These are phyloP conservation scores for Lunasporangiospora selenospora DNA, from an alignment of 192 early-diverging fungal genomes.

Conservation along the genomic window DNA sequence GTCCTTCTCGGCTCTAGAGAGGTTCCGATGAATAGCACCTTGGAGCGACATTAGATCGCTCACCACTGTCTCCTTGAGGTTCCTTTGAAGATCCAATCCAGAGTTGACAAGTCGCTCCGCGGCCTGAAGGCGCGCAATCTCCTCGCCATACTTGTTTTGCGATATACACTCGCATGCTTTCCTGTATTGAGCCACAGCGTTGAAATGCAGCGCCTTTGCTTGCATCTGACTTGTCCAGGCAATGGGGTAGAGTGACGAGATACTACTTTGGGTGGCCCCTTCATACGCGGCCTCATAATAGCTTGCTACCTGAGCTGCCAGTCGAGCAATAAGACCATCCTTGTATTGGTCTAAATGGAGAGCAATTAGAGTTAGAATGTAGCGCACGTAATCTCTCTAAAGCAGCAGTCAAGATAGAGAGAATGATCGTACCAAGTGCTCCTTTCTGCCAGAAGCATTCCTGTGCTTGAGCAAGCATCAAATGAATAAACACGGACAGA, in stretches of 20 bases:
- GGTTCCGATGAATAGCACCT: conserved; percentile 54
- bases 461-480: conserved; percentile 96
- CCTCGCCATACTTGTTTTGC: conserved; percentile 84
- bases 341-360: conserved; percentile 71
- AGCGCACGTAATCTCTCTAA: background rate
- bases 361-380: background rate
- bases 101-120: conserved; percentile 56
- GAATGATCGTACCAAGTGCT: conserved; percentile 52
- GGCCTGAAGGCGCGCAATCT: conserved; percentile 75
- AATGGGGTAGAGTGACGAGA: conserved; percentile 56
- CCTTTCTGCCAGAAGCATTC: conserved; percentile 94
- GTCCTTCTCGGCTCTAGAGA: conserved; percentile 79
- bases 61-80: conserved; percentile 47
- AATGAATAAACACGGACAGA: conserved; percentile 68
- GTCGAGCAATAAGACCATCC: conserved; percentile 75
- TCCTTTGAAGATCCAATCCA: conserved; percentile 46
- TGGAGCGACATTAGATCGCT: conserved; percentile 56
- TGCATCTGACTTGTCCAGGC: conserved; percentile 77
- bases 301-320: conserved; percentile 77
- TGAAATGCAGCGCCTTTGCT: conserved; percentile 76
- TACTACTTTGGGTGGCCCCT: conserved; percentile 60
- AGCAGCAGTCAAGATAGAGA: background rate
- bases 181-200: conserved; percentile 79
- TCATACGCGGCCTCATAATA: conserved; percentile 76
- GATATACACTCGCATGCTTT: conserved; percentile 78